Base-by-base conservation (phyloP, 2,329 filamentous ascomycete species). In the Myriangium duriaei region DNA sequence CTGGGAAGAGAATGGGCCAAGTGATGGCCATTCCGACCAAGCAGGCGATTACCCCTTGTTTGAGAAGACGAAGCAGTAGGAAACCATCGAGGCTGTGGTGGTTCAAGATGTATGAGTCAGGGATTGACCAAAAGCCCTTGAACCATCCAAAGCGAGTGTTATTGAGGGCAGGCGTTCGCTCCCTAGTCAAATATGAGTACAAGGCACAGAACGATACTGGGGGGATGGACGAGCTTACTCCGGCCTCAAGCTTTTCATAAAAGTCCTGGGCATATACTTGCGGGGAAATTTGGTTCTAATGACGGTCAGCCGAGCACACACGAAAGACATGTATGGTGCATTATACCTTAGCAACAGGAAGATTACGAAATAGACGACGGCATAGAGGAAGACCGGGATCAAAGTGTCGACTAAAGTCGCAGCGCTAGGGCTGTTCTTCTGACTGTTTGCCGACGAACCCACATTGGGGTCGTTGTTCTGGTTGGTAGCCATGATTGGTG, bases 11-110 rank as follows among this genome's bases (percentile, higher is more conserved):
- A 28, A 95, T 68, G 0, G 91, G 88, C 78, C 83, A 94, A 12
- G 84, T 87, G 42, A 96, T 78, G 49, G 72, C 65, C 51, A 79
- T 83, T 41, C 91, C 91, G 7, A 88, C 79, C 32, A 96, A 72
- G 60, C 81, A 87, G 47, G 92, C 80, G 42, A 81, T 69, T 39
- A 79, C 74, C 17, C 79, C 65, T 38, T 91, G 79, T 53, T 86
- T 84, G 46, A 96, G 63, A 53, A 88, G 94, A 24, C 88, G 84
- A 17, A 96, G 68, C 57, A 92, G 85, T 36, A 96, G 76, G 59
- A 88, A 96, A 19, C 81, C 82, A 56, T 98, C 88, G 45, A 98
- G 73, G 1, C 86, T 92, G 56, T 88, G 84, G 63, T 94, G 85
- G 52, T 91, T 83, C 14, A 96, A 73, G 16, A 87, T 75, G 52